These are phyloP conservation scores for Phytophthora agathidicida DNA, from an alignment of 352 stramenopile genomes.

Conservation along the genomic window DNA sequence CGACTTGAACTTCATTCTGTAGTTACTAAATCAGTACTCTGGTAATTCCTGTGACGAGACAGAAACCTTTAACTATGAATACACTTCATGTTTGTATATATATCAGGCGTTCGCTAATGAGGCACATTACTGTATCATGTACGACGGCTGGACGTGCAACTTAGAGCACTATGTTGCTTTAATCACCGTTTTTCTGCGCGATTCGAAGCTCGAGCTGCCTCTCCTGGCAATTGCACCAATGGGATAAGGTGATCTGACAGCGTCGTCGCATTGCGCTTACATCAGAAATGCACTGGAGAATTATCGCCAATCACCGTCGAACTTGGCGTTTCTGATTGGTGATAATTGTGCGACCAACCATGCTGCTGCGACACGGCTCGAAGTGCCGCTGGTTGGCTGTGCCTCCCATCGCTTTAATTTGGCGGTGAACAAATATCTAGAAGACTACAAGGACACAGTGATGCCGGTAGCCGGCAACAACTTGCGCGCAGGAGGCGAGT, in stretches of 20 bases:
- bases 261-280: not conserved
- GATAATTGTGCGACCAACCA: slow-evolving; percentile 2
- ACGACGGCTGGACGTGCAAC: not conserved
- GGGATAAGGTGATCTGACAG: not conserved
- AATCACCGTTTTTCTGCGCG: not conserved
- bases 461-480: too few species aligned
- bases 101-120: slow-evolving; percentile 6
- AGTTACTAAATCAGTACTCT: slow-evolving; percentile 6
- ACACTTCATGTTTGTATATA: not conserved
- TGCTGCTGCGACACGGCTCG: not conserved
- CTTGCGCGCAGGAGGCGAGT: not conserved
- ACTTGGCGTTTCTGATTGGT: not conserved
- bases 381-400: slow-evolving; percentile 7
- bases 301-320: not conserved
- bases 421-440: slow-evolving; percentile 7
- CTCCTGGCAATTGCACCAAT: not conserved
- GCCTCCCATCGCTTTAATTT: slow-evolving; percentile 3
- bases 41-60: not conserved
- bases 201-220: not conserved
- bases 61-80: not conserved
- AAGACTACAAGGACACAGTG: not conserved
- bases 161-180: not conserved
- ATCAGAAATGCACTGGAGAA: not conserved
- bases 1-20: not conserved
- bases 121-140: slow-evolving; percentile 1